These are phyloP conservation scores for Stephania yunnanensis DNA, from an alignment of 164 flowering plant species.

Conservation along the genomic window DNA sequence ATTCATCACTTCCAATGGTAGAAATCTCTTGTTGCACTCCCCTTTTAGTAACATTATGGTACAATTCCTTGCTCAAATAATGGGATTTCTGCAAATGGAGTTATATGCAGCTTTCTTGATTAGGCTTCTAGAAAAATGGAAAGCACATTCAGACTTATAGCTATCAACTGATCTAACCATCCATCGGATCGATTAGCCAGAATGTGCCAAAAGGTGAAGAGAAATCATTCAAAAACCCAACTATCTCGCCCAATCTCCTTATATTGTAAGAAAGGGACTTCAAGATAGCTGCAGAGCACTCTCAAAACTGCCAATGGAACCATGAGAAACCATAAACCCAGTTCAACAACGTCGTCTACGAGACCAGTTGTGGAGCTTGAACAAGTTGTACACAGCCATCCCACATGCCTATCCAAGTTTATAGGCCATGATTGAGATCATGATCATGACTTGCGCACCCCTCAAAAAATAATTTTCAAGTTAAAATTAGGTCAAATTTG, in stretches of 20 bases:
- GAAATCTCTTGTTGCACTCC: neutral
- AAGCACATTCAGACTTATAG: neutral
- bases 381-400: neutral
- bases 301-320: neutral
- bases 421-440: neutral
- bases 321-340: neutral
- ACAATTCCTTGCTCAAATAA: neutral
- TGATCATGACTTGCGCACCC: neutral
- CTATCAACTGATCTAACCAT: neutral
- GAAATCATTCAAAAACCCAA: neutral
- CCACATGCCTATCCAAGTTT: neutral
- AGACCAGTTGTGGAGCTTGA: neutral
- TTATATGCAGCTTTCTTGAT: neutral
- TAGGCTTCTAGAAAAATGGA: neutral
- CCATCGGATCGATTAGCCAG: neutral
- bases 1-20: neutral
- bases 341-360: neutral
- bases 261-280: neutral
- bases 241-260: neutral
- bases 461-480: neutral
- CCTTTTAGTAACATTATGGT: neutral
- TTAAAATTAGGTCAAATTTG: neutral
- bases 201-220: neutral
- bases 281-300: neutral
- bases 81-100: neutral